These are phyloP conservation scores for Ophiognomonia clavigignenti-juglandacearum DNA, from an alignment of 2,329 filamentous ascomycete genomes.

Conservation along the genomic window DNA sequence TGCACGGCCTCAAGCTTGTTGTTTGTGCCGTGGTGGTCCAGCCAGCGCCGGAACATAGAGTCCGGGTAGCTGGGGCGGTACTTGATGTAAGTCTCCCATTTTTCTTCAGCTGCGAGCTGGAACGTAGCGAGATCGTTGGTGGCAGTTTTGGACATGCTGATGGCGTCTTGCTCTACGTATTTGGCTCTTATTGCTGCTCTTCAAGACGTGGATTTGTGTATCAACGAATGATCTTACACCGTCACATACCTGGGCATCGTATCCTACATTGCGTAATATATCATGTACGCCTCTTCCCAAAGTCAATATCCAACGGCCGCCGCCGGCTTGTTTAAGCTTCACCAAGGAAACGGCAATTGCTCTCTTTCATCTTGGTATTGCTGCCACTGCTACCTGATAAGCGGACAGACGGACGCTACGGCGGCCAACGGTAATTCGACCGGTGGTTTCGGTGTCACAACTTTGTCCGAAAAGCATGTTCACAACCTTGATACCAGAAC, in stretches of 20 bases:
- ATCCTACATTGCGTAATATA: neutral
- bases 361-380: neutral
- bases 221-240: no score
- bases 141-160: neutral
- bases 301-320: neutral
- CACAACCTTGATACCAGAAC: no score
- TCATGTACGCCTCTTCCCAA: neutral
- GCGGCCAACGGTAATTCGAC: no score
- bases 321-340: neutral
- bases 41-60: constrained; percentile 3
- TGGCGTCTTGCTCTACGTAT: neutral
- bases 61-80: constrained; percentile 1
- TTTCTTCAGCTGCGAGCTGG: neutral
- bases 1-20: neutral
- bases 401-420: neutral
- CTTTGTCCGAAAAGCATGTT: no score
- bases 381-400: neutral
- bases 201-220: neutral
- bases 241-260: no score
- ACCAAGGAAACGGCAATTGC: neutral
- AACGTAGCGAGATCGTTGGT: neutral
- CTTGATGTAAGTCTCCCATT: neutral
- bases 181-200: neutral
- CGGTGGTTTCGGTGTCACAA: no score
- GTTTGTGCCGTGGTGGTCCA: neutral